Conservation (phyloP, 2,329 filamentous ascomycete species). For the Beauveria asiatica region DNA sequence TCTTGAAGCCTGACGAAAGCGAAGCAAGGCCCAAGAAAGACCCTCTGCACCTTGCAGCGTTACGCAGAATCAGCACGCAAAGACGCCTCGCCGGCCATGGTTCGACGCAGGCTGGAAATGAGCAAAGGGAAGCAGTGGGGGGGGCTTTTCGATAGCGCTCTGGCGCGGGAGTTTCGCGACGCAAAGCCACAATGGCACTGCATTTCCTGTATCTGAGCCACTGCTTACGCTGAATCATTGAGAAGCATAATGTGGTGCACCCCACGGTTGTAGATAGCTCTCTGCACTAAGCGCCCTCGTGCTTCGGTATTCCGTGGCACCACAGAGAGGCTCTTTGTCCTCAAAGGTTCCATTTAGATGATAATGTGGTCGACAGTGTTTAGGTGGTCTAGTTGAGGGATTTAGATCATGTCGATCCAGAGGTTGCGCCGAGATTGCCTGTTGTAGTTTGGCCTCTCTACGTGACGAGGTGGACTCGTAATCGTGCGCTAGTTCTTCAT, state of each 20-base stretch:
- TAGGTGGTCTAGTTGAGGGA: background rate
- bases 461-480: background rate
- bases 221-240: background rate
- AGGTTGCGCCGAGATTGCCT: background rate
- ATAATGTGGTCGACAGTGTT: background rate
- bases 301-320: background rate
- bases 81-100: background rate
- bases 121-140: background rate
- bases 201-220: background rate
- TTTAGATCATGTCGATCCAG: background rate
- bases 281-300: background rate
- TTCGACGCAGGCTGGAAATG: background rate
- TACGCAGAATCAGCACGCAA: background rate
- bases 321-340: background rate
- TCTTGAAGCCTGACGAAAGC: background rate
- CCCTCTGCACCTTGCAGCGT: background rate
- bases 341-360: background rate
- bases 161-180: background rate
- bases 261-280: background rate
- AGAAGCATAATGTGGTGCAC: background rate
- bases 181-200: background rate
- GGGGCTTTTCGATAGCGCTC: background rate
- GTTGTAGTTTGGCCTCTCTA: background rate
- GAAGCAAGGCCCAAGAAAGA: background rate
- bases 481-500: background rate